phyloP scores from a whole-genome alignment of 371 early-diverging fungal genomes.

The Cokeromyces recurvatus region DNA sequence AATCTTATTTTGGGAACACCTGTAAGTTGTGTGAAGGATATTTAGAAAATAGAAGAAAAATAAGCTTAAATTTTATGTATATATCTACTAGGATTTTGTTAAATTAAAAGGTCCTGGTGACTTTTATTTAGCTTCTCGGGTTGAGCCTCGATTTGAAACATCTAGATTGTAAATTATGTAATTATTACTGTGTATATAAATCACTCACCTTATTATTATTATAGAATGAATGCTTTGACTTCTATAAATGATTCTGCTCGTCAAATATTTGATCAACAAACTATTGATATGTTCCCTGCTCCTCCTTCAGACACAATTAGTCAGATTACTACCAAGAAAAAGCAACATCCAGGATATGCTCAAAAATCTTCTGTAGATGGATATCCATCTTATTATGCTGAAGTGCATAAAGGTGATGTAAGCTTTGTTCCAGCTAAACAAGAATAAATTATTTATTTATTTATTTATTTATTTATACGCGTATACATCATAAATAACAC shows the following conservation, averaged over 20 bases:
- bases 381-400: constrained; percentile 40
- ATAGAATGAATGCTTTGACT: constrained; percentile 42
- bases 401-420: no score
- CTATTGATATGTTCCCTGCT: constrained; percentile 28
- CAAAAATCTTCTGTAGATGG: constrained; percentile 36
- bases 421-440: no score
- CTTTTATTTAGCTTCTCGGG: constrained; percentile 61
- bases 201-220: neutral
- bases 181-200: no score
- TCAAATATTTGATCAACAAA: constrained; percentile 31
- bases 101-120: constrained; percentile 67
- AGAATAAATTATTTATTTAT: no score
- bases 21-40: constrained; percentile 28
- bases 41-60: no score
- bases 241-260: constrained; percentile 39
- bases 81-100: constrained; percentile 50
- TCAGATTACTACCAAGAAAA: constrained; percentile 3
- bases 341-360: constrained; percentile 34
- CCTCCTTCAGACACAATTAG: constrained; percentile 8
- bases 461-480: no score
- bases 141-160: constrained; percentile 48
- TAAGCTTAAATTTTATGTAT: constrained; percentile 3
- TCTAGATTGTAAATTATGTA: constrained; percentile 34
- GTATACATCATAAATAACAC: no score
- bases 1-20: constrained; percentile 46